phyloP scores from a whole-genome alignment of 106 monocot species.

The Vanilla planifolia region DNA sequence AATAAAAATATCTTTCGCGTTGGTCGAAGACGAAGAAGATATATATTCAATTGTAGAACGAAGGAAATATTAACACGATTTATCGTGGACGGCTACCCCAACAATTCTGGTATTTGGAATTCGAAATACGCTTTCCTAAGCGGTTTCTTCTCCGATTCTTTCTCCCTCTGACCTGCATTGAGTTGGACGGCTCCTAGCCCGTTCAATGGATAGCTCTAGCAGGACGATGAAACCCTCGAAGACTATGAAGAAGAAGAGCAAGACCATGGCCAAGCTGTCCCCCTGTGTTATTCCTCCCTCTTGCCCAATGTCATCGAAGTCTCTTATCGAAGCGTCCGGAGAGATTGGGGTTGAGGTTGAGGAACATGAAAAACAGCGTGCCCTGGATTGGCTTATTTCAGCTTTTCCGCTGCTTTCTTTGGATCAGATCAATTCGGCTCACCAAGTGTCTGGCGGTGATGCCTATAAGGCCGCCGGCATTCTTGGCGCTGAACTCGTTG shows the following conservation, averaged over 20 bases:
- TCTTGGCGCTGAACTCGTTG: conserved; percentile 36
- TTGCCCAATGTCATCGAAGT: background rate
- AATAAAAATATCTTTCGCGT: no score
- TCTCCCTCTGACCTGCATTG: no score
- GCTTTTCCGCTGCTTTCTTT: conserved; percentile 43
- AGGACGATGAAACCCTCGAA: conserved; percentile 33
- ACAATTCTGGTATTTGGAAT: no score
- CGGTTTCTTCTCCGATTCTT: no score
- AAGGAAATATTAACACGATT: no score
- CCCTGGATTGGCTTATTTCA: conserved; percentile 36
- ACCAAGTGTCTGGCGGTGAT: conserved; percentile 40
- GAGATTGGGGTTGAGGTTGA: background rate
- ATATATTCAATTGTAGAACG: no score
- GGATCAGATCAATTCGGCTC: conserved; percentile 43
- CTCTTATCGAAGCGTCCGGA: background rate
- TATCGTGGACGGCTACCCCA: no score
- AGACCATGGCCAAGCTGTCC: conserved; percentile 9
- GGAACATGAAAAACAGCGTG: conserved; percentile 10
- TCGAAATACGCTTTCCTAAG: no score
- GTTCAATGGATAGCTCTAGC: no score
- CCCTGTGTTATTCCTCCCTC: background rate
- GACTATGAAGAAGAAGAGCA: conserved; percentile 11
- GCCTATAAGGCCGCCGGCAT: conserved; percentile 55
- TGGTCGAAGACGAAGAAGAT: no score
- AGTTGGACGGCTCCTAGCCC: no score